Evolutionary conservation across 305 asterid genomes (phyloP).

Genomic region (Solanum hybrid): DNA sequence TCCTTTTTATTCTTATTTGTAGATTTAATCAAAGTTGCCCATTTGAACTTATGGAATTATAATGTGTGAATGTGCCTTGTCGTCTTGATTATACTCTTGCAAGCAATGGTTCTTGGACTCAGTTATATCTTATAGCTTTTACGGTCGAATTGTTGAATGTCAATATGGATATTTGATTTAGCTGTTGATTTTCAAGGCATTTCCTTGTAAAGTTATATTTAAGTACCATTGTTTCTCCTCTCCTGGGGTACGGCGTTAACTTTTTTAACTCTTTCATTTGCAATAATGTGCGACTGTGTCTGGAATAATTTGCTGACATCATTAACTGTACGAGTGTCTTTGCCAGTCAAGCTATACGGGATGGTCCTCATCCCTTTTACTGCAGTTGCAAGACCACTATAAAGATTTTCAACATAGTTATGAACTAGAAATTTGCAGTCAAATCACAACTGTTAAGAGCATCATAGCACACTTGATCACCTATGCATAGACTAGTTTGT

Average conservation of each 20-base stretch:
- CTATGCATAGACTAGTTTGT: not conserved
- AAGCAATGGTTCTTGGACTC: not conserved
- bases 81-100: not conserved
- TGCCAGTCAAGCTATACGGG: not conserved
- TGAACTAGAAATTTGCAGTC: not conserved
- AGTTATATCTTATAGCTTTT: not conserved
- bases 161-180: not conserved
- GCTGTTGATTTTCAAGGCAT: not conserved
- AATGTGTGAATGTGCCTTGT: not conserved
- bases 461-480: conserved; percentile 1
- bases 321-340: not conserved
- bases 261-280: not conserved
- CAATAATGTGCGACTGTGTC: not conserved
- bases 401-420: not conserved
- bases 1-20: not conserved
- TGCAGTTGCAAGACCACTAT: not conserved
- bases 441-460: not conserved
- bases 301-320: conserved; percentile 1
- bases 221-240: not conserved
- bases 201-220: not conserved
- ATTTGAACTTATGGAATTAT: not conserved
- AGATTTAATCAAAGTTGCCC: not conserved
- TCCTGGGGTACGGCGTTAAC: not conserved
- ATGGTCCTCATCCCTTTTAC: not conserved
- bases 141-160: not conserved